Percentiles rank a stretch among this genome's conserved stretches.
Evolutionary conservation across 2,329 filamentous ascomycete genomes (phyloP).

Genomic region (Arthrinium puccinioides): DNA sequence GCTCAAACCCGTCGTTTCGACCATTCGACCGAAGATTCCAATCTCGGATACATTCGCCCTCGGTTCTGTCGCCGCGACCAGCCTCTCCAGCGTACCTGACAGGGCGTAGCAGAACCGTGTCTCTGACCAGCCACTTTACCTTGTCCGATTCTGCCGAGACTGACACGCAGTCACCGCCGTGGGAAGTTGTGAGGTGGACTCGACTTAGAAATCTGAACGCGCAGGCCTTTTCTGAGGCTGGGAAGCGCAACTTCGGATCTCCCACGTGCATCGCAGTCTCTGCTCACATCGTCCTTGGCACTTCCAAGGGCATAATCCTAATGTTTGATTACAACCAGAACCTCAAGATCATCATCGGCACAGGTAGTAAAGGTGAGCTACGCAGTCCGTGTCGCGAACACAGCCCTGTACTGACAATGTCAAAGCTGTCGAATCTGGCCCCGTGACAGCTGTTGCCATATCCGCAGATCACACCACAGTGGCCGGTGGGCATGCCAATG

Average conservation of each 20-base stretch:
- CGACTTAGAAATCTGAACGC: constrained; percentile 82
- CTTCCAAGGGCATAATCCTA: constrained; percentile 87
- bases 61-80: constrained; percentile 54
- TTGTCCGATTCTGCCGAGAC: constrained; percentile 55
- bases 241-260: constrained; percentile 84
- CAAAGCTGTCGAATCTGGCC: constrained; percentile 79
- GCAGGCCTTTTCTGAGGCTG: constrained; percentile 87
- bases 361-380: constrained; percentile 73
- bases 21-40: constrained; percentile 95
- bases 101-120: constrained; percentile 75
- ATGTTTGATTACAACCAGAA: constrained; percentile 98
- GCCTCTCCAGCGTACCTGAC: constrained; percentile 71
- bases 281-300: constrained; percentile 82
- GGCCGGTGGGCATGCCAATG: constrained; percentile 81
- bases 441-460: constrained; percentile 79
- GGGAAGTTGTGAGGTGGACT: constrained; percentile 97
- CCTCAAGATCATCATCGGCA: constrained; percentile 86
- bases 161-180: constrained; percentile 72
- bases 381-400: neutral
- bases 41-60: constrained; percentile 66
- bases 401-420: constrained; percentile 20
- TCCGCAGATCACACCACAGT: constrained; percentile 92
- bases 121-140: constrained; percentile 63
- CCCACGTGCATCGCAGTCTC: constrained; percentile 87
- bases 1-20: constrained; percentile 75